Conservation (phyloP, 345 rosid genomes). For the Turritis glabra region DNA sequence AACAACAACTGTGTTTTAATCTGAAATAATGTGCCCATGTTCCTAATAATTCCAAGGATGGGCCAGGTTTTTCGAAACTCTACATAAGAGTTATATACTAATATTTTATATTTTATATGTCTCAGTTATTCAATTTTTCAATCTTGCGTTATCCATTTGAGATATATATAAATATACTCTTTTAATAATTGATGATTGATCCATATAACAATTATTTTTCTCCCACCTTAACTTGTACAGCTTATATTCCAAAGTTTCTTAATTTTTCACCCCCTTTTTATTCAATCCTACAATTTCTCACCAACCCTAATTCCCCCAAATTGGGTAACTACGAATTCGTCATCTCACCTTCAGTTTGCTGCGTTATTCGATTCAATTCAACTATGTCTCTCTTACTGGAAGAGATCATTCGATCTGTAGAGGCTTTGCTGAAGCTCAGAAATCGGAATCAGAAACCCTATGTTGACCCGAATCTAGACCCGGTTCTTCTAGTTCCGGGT, state of each 20-base stretch:
- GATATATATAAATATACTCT: not conserved
- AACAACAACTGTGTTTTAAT: not conserved
- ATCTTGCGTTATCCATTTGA: conserved; percentile 18
- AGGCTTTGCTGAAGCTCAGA: conserved; percentile 61
- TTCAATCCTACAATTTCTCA: conserved; percentile 16
- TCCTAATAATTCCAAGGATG: not conserved
- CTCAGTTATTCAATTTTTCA: not conserved
- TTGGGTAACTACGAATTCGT: conserved; percentile 7
- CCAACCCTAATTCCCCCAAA: conserved; percentile 29
- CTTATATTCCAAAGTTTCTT: conserved; percentile 23
- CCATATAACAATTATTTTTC: not conserved
- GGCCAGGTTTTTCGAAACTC: no score
- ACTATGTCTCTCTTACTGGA: conserved; percentile 64
- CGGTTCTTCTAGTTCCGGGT: conserved; percentile 87
- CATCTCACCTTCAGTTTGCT: not conserved
- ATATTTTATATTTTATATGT: no score
- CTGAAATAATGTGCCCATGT: not conserved
- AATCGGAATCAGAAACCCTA: conserved; percentile 56
- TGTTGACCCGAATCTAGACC: conserved; percentile 82
- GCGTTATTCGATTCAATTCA: not conserved
- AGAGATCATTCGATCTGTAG: conserved; percentile 73
- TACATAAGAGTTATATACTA: no score
- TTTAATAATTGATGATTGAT: not conserved
- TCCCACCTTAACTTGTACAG: conserved; percentile 37
- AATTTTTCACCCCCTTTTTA: not conserved